Evolutionary conservation across 176 grass and related monocot genomes (phyloP), one percentile per base, ranked within the genome.

Genomic region (Eleusine coracana): DNA sequence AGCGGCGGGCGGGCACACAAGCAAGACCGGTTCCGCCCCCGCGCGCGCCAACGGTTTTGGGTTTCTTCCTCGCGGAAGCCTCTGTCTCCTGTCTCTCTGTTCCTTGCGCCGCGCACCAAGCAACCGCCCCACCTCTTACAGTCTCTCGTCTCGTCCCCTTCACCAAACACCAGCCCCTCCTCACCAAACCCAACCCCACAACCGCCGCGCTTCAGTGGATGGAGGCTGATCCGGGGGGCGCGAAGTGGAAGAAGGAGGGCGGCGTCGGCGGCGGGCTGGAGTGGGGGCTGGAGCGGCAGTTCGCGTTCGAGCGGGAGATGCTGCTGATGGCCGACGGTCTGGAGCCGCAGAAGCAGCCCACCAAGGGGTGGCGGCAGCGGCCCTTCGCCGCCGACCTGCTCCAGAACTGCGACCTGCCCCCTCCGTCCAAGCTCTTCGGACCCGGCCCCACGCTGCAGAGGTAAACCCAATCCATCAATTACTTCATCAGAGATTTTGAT

Each of bases 371-470:
- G 34, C 23, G 5, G 14, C 74, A 50, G 0, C 68, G 77, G 25
- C 74, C 85, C 3, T 40, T 81, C 39, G 41, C 73, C 40, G 73
- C 86, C 70, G 87, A 94, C 83, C 86, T 98, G 87, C 85, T 98
- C 63, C 96, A 96, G 79, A 99, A 99, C 76, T 99, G 96, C 79
- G 92, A 98, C 80, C 83, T 99, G 20, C 96, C 96, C 23, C 89
- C 93, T 81, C 96, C 96, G 1, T 59, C 90, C 69, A 96, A 93
- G 63, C 76, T 96, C 91, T 99, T 94, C 83, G 90, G 93, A 14
- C 96, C 83, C 29, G 12, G 75, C 25, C 77, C 70, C 12, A 87
- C 78, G 0, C 78, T 71, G 49, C 83, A 44, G 6, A 81, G 77
- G 83, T 79, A 37, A 34, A 44, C 25, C 50, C 3, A 59, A 13